Evolutionary conservation across 139 green algal genomes (phyloP), one percentile per base, ranked within the genome.

Genomic region (Chlorella ohadii): DNA sequence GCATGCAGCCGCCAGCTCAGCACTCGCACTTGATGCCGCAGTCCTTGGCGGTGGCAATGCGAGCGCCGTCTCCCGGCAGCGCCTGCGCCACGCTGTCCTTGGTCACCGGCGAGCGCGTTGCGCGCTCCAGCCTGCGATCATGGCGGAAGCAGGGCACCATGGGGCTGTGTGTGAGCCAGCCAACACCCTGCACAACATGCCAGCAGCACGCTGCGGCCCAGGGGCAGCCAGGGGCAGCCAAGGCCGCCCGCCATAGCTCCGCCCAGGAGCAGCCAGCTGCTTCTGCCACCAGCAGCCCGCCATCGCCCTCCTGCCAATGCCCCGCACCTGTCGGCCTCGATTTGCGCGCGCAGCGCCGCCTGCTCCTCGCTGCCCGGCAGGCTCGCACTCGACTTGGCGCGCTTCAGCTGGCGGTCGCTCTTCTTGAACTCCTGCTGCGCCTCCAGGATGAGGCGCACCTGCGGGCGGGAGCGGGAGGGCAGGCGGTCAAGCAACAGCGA

Each of bases 391-490:
- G 61, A 64, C 20, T 31, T 59, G 27, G n/a, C 57, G n/a, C 84
- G 83, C 51, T 81, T 44, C 38, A 75, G 44, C 27, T 86, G 56
- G 25, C 74, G 59, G 36, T 76, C 59, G 15, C 59, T 83, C 79
- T 90, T 91, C 38, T 85, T 89, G 22, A 85, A 72, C 34, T 72
- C 57, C 38, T 90, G 72, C 74, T 84, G 84, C 56, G 88, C 82
- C 44, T 92, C 88, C 36, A 90, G 87, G 75, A 92, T 86, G 25
- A 73, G 25, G 38, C 83, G 83, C 78, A 88, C 87, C 83, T 90
- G 83, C 25, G 33, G 31, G 47, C 25, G 13, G 34, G 23, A 39
- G n/a, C 5, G 44, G 78, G 0, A 27, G 25, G 57, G 23, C 39
- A 41, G 22, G 59, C 0, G 28, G 59, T 1, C 36, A 23, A 63